Base-by-base conservation (phyloP, 371 early-diverging fungal genomes). In the Umbelopsis sp. region DNA sequence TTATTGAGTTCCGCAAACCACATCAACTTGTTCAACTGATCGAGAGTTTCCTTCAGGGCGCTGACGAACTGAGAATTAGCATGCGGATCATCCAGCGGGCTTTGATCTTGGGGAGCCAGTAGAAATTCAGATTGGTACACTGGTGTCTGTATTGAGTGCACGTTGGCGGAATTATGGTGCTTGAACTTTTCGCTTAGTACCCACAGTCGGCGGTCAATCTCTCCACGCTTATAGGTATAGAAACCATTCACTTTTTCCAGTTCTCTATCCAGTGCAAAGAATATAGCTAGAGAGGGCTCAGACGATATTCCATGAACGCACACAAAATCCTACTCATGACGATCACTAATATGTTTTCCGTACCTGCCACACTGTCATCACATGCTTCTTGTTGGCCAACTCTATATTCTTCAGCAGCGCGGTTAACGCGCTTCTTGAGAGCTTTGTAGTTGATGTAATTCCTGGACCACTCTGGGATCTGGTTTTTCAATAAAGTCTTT, bases 401-500 rank as follows among this genome's bases (percentile, higher is more conserved):
- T 12, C 71, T 74, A 6, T 72, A 69, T 63, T 83, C 80, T 71
- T 77, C 75, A 4, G 75, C 51, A 4, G 86, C 84, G 65, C 82
- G 78, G 65, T 88, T 89, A 72, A 92, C 88, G n/a, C 80, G 76
- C 63, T 82, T 80, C 69, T 92, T 92, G 16, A 91, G 81, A 4
- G 82, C 69, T 69, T 92, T 92, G 76, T 91, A 91, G 11, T 80
- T 75, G 24, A 92, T 63, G 48, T 92, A 92, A 65, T 89, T 83
- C 73, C 77, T 79, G 37, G 86, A 79, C 92, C 92, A 92, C 72
- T 92, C 92, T 53, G 90, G 89, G 68, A 87, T 83, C 73, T 90
- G 89, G 69, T 84, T 87, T 63, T 81, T 75, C 48, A 76, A 50
- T 4, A 90, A 70, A 5, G 87, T 83, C 69, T 90, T 90, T 69